Evolutionary conservation across 2,329 filamentous ascomycete genomes (phyloP), one percentile per base, ranked within the genome.

Genomic region (Penicillium sp.): DNA sequence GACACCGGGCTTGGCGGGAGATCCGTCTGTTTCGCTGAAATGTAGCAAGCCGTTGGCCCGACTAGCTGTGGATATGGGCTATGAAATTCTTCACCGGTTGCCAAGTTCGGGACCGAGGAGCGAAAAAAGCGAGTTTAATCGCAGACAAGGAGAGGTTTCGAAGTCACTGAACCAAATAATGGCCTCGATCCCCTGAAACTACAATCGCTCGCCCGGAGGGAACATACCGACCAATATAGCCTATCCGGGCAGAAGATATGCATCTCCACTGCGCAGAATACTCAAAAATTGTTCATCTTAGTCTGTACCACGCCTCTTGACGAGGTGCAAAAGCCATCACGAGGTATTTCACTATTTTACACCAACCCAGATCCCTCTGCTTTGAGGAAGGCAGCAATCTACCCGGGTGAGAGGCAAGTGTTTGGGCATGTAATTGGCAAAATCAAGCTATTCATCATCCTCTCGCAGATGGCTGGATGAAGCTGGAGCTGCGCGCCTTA

Each of bases 401-500:
- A 80, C 51, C 75, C 77, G 1, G 57, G 65, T 6, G 73, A 77
- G 20, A 63, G 77, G 16, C 55, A 69, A 2, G 77, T 80, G 0
- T 80, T 80, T 53, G 72, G 74, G 0, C 67, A 75, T 4, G 71
- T 74, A 0, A 80, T 80, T 28, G 77, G 77, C 0, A 67, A 74
- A 80, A 80, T 44, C 77, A 81, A 55, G 77, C 70, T 0, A 74
- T 81, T 10, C 71, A 77, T 42, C 77, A 80, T 57, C 77, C 77
- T 1, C 69, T 81, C 2, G 76, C 77, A 0, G 69, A 71, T 16
- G 76, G 75, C 13, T 80, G 74, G 57, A 80, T 81, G 77, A 69
- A 77, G 46, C 73, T 81, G 1, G 78, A 81, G 59, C 76, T 0
- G 78, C 78, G 0, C 77, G 79, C 45, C 57, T 80, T 37, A 73